These are phyloP conservation scores for Rhododendron ferrugineum DNA, from an alignment of 148 eudicot genomes.

Conservation along the genomic window DNA sequence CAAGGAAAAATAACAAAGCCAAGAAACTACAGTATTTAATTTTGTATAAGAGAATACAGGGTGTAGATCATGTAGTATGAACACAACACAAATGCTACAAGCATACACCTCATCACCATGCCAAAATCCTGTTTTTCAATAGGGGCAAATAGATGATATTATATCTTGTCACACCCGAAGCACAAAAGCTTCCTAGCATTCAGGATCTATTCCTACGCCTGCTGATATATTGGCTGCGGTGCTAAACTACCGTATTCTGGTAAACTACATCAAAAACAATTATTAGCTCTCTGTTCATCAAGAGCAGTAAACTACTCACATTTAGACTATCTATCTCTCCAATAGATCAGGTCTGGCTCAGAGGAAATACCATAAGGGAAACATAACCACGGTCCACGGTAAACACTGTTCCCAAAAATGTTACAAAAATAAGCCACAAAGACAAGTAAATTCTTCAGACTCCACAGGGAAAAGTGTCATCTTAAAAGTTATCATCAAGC, in stretches of 20 bases:
- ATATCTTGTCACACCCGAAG: background rate
- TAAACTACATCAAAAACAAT: background rate
- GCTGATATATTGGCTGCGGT: background rate
- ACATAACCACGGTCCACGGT: background rate
- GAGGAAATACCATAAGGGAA: background rate
- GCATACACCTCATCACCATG: background rate
- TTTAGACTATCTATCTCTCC: background rate
- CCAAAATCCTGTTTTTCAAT: background rate
- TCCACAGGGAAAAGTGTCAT: background rate
- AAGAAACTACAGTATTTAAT: background rate
- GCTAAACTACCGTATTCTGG: background rate
- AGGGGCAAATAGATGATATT: background rate
- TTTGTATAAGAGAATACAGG: background rate
- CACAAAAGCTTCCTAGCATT: background rate
- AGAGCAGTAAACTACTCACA: background rate
- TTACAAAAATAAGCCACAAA: background rate
- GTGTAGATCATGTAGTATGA: background rate
- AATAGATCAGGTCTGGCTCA: background rate
- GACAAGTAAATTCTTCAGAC: background rate
- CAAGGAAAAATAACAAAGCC: background rate
- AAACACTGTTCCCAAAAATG: background rate
- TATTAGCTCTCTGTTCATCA: background rate
- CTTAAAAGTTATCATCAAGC: background rate
- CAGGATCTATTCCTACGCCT: background rate
- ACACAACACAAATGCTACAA: background rate